Conservation (phyloP, 345 rosid genomes). For the Garcia nutans region DNA sequence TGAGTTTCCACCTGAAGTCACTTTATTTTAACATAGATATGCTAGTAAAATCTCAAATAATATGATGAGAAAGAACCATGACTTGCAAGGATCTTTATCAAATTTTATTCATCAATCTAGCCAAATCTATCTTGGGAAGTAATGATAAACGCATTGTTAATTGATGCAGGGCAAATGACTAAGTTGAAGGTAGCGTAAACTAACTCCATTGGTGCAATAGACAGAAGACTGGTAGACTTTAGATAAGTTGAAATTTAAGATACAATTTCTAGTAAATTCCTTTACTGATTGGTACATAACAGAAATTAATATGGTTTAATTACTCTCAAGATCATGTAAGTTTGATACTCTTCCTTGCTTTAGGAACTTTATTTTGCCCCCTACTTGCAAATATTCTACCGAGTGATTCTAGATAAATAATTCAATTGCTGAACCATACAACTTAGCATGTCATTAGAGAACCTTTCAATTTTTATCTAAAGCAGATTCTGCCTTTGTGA, state of each 20-base stretch:
- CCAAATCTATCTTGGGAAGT: neutral
- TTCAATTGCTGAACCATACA: conserved; percentile 2
- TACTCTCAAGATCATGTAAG: conserved; percentile 16
- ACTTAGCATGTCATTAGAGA: neutral
- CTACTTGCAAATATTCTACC: neutral
- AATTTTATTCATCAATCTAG: neutral
- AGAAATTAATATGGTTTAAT: conserved; percentile 1
- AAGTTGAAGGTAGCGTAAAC: conserved; percentile 1
- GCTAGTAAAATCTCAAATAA: neutral
- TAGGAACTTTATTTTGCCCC: neutral
- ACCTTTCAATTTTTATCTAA: neutral
- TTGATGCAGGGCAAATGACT: conserved; percentile 25
- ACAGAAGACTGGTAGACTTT: conserved; percentile 5
- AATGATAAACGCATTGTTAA: neutral
- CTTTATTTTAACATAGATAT: neutral
- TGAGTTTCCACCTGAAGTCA: neutral
- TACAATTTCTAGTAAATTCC: conserved; percentile 7
- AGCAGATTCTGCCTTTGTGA: conserved; percentile 15
- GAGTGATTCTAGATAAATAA: neutral
- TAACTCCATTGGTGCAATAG: conserved; percentile 17
- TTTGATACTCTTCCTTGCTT: neutral
- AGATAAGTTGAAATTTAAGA: neutral
- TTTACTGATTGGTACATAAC: conserved; percentile 17
- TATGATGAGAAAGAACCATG: neutral
- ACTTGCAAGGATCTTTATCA: neutral